Base-by-base conservation (phyloP, 805 yeast genomes). In the Saturnispora sanitii region DNA sequence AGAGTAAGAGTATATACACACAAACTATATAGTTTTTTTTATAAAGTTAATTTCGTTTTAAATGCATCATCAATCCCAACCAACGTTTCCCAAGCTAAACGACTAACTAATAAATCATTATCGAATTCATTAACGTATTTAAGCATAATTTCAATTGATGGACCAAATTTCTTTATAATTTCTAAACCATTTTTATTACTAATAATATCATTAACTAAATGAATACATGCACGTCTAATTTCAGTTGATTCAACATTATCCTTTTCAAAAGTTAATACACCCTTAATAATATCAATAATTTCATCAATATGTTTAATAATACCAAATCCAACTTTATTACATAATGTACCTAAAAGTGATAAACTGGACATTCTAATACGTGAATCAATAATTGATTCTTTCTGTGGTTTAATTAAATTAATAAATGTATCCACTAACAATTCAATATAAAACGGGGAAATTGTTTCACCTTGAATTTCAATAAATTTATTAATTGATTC, bases 321-420 rank as follows among this genome's bases (percentile, higher is more conserved):
- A 81, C 82, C 5, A 60, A 75, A 1, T 63, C 62, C 45, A 8
- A 33, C 11, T 13, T 39, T 23, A 46, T 73, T 73, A 51, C 87
- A 73, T 28, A 82, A 64, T 5, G 72, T 62, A 22, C 96, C 95
- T n/a, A 90, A 56, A 12, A 92, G 58, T 0, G 96, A 83, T 76
- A 88, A 71, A 0, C 95, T 74, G 2, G 96, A 88, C 82, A 86
- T 79, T 49, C 96, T 66, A 30, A 87, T 47, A 30, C 79, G 69
- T 43, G 69, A 64, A 47, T 86, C 95, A 12, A 53, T 20, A 48
- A 21, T 35, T 3, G 36, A 35, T 8, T 32, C 13, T 23, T 11
- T 11, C 30, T 40, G 27, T 22, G 25, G 23, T 4, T 21, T 11
- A 12, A 43, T 41, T 28, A 27, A 3, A 4, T 16, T 12, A 6